Conservation (phyloP, 352 stramenopile species). For the Thraustotheca clavata region DNA sequence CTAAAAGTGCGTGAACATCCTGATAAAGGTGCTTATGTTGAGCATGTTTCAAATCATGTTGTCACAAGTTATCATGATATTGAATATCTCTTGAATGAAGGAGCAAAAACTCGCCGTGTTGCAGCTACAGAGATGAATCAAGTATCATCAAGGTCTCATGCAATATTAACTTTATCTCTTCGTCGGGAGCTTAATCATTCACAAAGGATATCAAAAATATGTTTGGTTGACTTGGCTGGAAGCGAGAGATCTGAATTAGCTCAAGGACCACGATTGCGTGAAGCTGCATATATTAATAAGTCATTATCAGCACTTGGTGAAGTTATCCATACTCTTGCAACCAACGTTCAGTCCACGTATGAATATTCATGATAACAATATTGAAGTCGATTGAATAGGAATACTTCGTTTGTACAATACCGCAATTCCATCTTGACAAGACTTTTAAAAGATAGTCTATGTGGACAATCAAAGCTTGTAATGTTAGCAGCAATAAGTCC, state of each 20-base stretch:
- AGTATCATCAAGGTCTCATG: conserved; percentile 50
- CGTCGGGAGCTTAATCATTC: background rate
- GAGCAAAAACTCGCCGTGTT: conserved; percentile 47
- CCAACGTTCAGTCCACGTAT: conserved; percentile 6
- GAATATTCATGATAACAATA: background rate
- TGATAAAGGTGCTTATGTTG: conserved; percentile 53
- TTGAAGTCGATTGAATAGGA: background rate
- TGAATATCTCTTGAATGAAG: conserved; percentile 48
- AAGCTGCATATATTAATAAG: conserved; percentile 73
- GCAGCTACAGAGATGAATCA: conserved; percentile 37
- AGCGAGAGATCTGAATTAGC: conserved; percentile 53
- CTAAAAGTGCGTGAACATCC: conserved; percentile 62
- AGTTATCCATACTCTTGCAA: conserved; percentile 59
- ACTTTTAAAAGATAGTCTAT: conserved; percentile 69
- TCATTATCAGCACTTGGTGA: conserved; percentile 77
- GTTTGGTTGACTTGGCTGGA: conserved; percentile 58
- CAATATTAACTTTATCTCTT: conserved; percentile 53
- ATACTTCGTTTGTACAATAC: conserved; percentile 61
- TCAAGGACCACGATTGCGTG: conserved; percentile 43
- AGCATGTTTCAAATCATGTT: conserved; percentile 39
- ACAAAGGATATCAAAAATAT: conserved; percentile 38
- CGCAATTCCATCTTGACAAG: conserved; percentile 84
- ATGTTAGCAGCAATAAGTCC: conserved; percentile 86
- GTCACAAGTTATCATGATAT: conserved; percentile 46
- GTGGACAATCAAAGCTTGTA: conserved; percentile 70